Base-by-base conservation (phyloP, 1,284 basidiomycete species). In the Pyrrhoderma lamaoense region DNA sequence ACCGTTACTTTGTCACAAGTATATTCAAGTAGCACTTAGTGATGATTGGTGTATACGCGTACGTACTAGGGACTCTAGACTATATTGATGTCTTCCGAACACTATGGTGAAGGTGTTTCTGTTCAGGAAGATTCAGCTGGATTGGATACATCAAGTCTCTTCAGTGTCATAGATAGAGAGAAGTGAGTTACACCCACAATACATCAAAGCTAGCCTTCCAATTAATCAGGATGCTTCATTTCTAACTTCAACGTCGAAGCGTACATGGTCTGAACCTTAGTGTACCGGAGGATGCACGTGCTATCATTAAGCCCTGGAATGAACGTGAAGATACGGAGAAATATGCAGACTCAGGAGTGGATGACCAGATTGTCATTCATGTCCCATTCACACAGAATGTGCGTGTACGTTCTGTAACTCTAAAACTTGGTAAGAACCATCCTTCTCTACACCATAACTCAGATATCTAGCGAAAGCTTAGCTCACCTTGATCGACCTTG, bases 341-440 rank as follows among this genome's bases (percentile, higher is more conserved):
- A 55, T 89, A 70, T 57, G 80, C 77, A 8, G 83, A 88, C 40
- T 87, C 83, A 0, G 79, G 78, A 21, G 86, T 89, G 3, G 87
- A 89, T 60, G 87, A 90, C 62, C 85, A 90, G 75, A 84, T 85
- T 54, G 81, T 91, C 57, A 72, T 92, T 47, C 86, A 90, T 63
- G 67, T 91, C 47, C 86, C 87, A 1, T 92, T 92, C 69, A 76
- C 74, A 0, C 76, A 89, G 62, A 84, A 82, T 60, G 87, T 91
- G 21, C 73, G 85, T 42, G 64, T 92, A 47, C 77, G 80, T 57
- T 86, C 85, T 21, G 64, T 90, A 9, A 61, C 89, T 13, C 65
- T 90, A 42, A 89, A 89, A 63, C 65, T 87, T 37, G 88, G 87
- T 86, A 59, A 70, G n/a, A n/a, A n/a, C n/a, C n/a, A n/a, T n/a